A percentile compares a stretch with the other conserved stretches of the same genome.
phyloP scores from a whole-genome alignment of 148 eudicot genomes.

The Pharnaceum exiguum region DNA sequence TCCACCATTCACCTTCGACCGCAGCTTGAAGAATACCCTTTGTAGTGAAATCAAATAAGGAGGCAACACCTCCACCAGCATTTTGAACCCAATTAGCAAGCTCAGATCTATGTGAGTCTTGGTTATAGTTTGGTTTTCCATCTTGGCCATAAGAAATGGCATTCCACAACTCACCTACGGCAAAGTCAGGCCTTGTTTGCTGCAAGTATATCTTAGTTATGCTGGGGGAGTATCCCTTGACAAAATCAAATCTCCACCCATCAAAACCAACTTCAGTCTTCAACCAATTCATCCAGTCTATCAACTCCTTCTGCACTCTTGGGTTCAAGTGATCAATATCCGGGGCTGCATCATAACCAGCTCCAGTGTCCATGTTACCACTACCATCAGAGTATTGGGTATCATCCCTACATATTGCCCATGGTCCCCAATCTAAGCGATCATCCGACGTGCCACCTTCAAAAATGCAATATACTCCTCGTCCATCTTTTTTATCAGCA shows the following conservation, averaged over 20 bases:
- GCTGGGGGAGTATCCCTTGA: slow-evolving; percentile 46
- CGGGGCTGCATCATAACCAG: slow-evolving; percentile 37
- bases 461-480: slow-evolving; percentile 63
- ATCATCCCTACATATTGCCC: slow-evolving; percentile 56
- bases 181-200: slow-evolving; percentile 31
- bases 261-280: slow-evolving; percentile 23
- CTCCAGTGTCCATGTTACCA: slow-evolving; percentile 61
- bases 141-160: slow-evolving; percentile 24
- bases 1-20: slow-evolving; percentile 51
- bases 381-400: slow-evolving; percentile 46
- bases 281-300: slow-evolving; percentile 84
- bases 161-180: slow-evolving; percentile 50
- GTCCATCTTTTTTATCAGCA: slow-evolving; percentile 31
- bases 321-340: slow-evolving; percentile 71
- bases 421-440: slow-evolving; percentile 73
- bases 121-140: slow-evolving; percentile 39
- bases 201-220: slow-evolving; percentile 30
- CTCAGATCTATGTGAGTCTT: slow-evolving; percentile 34
- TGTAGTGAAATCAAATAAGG: slow-evolving; percentile 59
- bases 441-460: slow-evolving; percentile 72
- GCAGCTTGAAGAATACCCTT: slow-evolving; percentile 61
- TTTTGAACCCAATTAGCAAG: slow-evolving; percentile 36
- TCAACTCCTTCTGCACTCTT: slow-evolving; percentile 50
- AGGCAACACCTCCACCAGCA: slow-evolving; percentile 40
- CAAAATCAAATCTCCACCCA: slow-evolving; percentile 74